Percentiles rank a stretch among this genome's conserved stretches.
Conservation (phyloP, 164 flowering plant species). For the Amborella trichopoda region DNA sequence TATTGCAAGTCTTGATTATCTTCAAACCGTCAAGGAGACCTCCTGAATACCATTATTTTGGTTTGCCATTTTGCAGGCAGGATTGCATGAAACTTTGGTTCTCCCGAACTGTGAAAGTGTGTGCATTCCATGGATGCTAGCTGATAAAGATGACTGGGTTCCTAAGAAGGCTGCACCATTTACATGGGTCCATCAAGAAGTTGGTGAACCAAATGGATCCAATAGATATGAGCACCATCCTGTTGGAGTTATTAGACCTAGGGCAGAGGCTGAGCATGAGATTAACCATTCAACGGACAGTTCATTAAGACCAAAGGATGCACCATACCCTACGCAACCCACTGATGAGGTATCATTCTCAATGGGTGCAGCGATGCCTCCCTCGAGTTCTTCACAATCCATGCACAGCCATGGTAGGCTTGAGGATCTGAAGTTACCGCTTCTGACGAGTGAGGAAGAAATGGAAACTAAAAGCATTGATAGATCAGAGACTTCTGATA, state of each 20-base stretch:
- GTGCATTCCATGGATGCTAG: slow-evolving; percentile 83
- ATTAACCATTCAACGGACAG: no score
- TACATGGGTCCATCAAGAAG: slow-evolving; percentile 56
- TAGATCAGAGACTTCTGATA: slow-evolving; percentile 13
- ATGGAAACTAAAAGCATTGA: slow-evolving; percentile 11
- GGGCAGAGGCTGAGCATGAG: no score
- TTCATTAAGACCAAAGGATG: no score
- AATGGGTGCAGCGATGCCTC: neutral
- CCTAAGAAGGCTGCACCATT: slow-evolving; percentile 68
- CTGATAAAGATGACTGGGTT: slow-evolving; percentile 91
- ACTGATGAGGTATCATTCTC: slow-evolving; percentile 7
- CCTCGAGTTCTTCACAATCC: slow-evolving; percentile 15
- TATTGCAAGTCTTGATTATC: no score
- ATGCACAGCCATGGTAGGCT: slow-evolving; percentile 10
- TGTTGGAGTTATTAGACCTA: no score
- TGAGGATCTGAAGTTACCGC: slow-evolving; percentile 34
- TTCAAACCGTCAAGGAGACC: no score
- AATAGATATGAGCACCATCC: no score
- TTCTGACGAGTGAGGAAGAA: slow-evolving; percentile 18
- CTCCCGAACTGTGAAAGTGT: slow-evolving; percentile 81
- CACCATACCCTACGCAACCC: no score
- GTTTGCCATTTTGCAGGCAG: slow-evolving; percentile 66
- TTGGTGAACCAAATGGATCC: slow-evolving; percentile 13
- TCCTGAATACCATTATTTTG: no score
- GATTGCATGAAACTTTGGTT: slow-evolving; percentile 73